A percentile compares a stretch with the other conserved stretches of the same genome.
Evolutionary conservation across 225 moss, liverwort and hornwort species (phyloP).

Genomic region (Lunularia cruciata): DNA sequence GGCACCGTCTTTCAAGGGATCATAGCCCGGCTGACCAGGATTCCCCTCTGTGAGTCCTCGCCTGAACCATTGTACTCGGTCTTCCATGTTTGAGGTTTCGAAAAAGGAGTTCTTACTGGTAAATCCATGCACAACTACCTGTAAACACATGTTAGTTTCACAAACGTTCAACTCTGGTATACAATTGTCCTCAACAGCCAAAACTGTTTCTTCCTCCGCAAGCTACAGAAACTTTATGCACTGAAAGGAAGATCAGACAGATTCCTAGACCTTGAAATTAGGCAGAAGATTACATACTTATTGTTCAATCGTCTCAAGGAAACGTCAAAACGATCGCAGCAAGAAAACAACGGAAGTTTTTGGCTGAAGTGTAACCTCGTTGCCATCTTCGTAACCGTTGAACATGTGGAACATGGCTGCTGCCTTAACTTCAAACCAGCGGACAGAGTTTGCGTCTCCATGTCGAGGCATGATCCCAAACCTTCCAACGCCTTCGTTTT

Average conservation of each 20-base stretch:
- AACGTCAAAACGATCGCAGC: too few relatives aligned
- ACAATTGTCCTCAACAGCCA: too few relatives aligned
- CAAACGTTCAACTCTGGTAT: too few relatives aligned
- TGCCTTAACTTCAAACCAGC: slow-evolving; percentile 19
- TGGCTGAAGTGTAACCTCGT: too few relatives aligned
- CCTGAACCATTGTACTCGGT: slow-evolving; percentile 5
- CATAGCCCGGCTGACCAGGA: slow-evolving; percentile 5
- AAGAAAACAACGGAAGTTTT: too few relatives aligned
- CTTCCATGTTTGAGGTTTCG: not conserved
- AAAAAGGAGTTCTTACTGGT: not conserved
- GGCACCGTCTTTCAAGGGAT: slow-evolving; percentile 26
- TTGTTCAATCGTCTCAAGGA: too few relatives aligned
- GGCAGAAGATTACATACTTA: too few relatives aligned
- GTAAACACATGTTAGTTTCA: not conserved
- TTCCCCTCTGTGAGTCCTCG: slow-evolving; percentile 11
- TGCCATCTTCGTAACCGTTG: slow-evolving; percentile 26
- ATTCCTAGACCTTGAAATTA: too few relatives aligned
- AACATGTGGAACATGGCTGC: slow-evolving; percentile 17
- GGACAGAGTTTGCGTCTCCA: slow-evolving; percentile 20
- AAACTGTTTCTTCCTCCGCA: not conserved
- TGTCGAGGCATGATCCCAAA: slow-evolving; percentile 27
- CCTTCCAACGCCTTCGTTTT: not conserved
- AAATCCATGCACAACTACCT: slow-evolving; percentile 23
- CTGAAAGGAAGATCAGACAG: too few relatives aligned
- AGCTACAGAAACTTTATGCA: too few relatives aligned